Base-by-base conservation (phyloP, 1,284 basidiomycete species). In the Ceratobasidium sp. region DNA sequence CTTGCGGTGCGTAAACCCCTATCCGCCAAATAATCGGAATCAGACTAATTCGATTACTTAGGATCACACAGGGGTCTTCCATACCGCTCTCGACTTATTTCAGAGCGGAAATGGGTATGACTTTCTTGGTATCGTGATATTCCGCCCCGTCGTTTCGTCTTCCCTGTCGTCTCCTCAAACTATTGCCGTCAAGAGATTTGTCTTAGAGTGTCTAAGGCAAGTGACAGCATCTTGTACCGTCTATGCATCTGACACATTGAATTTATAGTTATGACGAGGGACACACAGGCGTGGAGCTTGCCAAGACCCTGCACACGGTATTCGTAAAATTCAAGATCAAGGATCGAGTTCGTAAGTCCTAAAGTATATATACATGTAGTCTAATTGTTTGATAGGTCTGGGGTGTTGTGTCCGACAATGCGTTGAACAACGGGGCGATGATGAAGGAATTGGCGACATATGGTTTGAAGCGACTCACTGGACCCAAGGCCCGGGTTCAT, bases 181-280 rank as follows among this genome's bases (percentile, higher is more conserved):
- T 6, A 14, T 58, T 16, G 13, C 35, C 4, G 14, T 44, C 2
- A 13, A 62, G 30, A n/a, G 41, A 4, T 46, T 62, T 62, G 21
- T 62, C 11, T 21, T 62, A 6, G 59, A 62, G 28, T 62, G 59
- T 14, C 44, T 62, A 14, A 62, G 23, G 59, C 46, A 47, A 14
- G 43, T 21, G 2, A 38, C 14, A 3, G 23, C 16, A 49, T 28
- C 23, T 32, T 2, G 11, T 26, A 11, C 2, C 18, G 26, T 59
- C 23, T 38, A n/a, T 18, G 28, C 21, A 9, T 46, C 23, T 21
- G 23, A 2, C 23, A 46, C 8, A 8, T 21, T 21, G 3, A 46
- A 11, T 46, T 62, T 46, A 4, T n/a, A 43, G 59, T 9, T 49
- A n/a, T 23, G 7, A 7, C 13, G 44, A 47, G 16, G 8, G 1